Base-by-base conservation (phyloP, 2,329 filamentous ascomycete genomes). In the Cladosporium sp. region DNA sequence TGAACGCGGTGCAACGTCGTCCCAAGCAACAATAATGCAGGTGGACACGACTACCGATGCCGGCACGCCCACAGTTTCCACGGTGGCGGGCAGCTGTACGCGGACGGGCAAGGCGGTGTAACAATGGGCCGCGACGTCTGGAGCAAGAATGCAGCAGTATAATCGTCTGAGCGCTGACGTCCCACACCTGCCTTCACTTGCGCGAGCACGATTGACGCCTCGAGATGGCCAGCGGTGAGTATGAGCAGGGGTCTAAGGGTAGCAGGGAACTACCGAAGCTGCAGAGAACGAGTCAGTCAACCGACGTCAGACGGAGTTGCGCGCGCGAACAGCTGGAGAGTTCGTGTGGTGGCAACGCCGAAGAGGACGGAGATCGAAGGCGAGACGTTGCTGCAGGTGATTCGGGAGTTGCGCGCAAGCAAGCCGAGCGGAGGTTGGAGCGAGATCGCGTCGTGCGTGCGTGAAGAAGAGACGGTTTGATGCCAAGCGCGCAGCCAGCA, bases 131-230 rank as follows among this genome's bases (percentile, higher is more conserved):
- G 51, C 51, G 60, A 63, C 26, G 58, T 49, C 59, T 47, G 41
- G 15, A 26, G 59, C 59, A 62, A 52, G 59, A 62, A 62, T 62
- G 59, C 59, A 62, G 61, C 61, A 57, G 61, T 64, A 64, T 64
- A 41, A 32, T 44, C 61, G 61, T 55, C 51, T 57, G 38, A 64
- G 61, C 61, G 28, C 49, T 57, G 61, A 63, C 60, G 60, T 55
- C 32, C 30, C 60, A 41, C 47, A 54, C 60, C 10, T 26, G 49
- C 14, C 1, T 63, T 44, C 49, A 38, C 41, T 36, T 52, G 61
- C 61, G 59, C 59, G 61, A 64, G 51, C 61, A 64, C 61, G 36
- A 64, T 32, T 30, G 51, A 62, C 49, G 61, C 61, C 61, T 30
- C 51, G 14, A 52, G 60, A 26, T 26, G n/a, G 61, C 41, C 61